Conservation (phyloP, 2,329 filamentous ascomycete species). For the Botrytis deweyae region DNA sequence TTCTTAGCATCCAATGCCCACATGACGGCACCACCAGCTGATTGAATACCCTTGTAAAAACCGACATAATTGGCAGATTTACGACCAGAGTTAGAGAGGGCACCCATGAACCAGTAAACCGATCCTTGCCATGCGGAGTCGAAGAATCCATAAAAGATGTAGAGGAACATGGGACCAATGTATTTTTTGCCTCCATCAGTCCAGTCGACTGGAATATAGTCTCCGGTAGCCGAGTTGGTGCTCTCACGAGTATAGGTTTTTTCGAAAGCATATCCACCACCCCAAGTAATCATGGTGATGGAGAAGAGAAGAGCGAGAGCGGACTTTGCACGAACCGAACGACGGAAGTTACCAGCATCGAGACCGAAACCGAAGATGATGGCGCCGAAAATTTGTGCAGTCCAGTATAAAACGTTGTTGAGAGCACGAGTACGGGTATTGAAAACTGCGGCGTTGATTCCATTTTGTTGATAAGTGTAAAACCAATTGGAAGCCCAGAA, state of each 20-base stretch:
- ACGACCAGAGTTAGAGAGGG: constrained; percentile 87
- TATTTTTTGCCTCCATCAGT: constrained; percentile 56
- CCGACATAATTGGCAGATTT: constrained; percentile 90
- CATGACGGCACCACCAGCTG: constrained; percentile 76
- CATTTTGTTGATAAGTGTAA: constrained; percentile 77
- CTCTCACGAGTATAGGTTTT: constrained; percentile 55
- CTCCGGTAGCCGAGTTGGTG: constrained; percentile 19
- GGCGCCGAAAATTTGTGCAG: constrained; percentile 75
- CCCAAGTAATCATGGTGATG: constrained; percentile 78
- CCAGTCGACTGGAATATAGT: constrained; percentile 56
- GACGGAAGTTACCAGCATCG: constrained; percentile 59
- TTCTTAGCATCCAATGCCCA: constrained; percentile 66
- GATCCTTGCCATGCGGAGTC: constrained; percentile 89
- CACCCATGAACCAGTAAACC: constrained; percentile 95
- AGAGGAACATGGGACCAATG: constrained; percentile 80
- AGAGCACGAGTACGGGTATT: constrained; percentile 72
- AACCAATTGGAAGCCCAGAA: constrained; percentile 80
- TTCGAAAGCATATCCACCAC: constrained; percentile 78
- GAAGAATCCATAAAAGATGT: constrained; percentile 87
- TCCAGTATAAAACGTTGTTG: constrained; percentile 78
- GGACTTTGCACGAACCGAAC: constrained; percentile 65
- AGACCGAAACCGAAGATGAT: constrained; percentile 70
- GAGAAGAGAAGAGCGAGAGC: constrained; percentile 61
- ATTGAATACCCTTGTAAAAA: constrained; percentile 88
- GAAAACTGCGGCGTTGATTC: constrained; percentile 69